Evolutionary conservation across 805 yeast genomes (phyloP), one percentile per base, ranked within the genome.

Genomic region (Lipomyces mesembrius): DNA sequence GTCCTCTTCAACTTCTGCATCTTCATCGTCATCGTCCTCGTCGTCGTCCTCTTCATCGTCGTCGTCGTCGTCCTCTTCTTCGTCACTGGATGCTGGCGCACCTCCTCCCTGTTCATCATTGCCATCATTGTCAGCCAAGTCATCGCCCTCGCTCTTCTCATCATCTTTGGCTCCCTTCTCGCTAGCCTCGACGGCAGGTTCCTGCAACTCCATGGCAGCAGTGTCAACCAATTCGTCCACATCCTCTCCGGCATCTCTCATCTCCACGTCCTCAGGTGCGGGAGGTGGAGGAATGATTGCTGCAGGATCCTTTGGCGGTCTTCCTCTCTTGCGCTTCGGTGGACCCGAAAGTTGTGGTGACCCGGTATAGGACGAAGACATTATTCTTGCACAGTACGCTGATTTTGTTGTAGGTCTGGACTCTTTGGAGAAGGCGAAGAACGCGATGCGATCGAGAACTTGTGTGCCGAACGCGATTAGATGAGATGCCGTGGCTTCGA

Each of bases 41-140:
- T 74, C 76, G 17, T 74, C 75, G 25, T 74, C 27, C 2, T 73
- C 74, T 9, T 65, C 72, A 9, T 62, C 66, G 20, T 63, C 71
- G 20, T 69, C 72, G 27, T 67, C 74, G 22, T 74, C 76, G 25
- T 74, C 76, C 17, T 74, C 75, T 25, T 74, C 75, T 12, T 73
- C 75, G 35, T 57, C 62, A 32, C 55, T 71, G n/a, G 56, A 60
- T 1, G 53, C 75, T 35, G 65, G 70, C 5, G 61, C 69, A 29
- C 52, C 64, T 6, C 43, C 65, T 17, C 64, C 61, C 17, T 35
- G 46, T 14, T 49, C 65, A 43, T 17, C 49, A n/a, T n/a, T 43
- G 6, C 25, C 49, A 43, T 17, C 49, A 43, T 25, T 25, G 27
- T 25, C 39, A 37, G 5, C 39, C 17, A 37, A 3, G 39, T 37